Conservation (phyloP, 495 filamentous ascomycete species). For the Podospora fimiseda region DNA sequence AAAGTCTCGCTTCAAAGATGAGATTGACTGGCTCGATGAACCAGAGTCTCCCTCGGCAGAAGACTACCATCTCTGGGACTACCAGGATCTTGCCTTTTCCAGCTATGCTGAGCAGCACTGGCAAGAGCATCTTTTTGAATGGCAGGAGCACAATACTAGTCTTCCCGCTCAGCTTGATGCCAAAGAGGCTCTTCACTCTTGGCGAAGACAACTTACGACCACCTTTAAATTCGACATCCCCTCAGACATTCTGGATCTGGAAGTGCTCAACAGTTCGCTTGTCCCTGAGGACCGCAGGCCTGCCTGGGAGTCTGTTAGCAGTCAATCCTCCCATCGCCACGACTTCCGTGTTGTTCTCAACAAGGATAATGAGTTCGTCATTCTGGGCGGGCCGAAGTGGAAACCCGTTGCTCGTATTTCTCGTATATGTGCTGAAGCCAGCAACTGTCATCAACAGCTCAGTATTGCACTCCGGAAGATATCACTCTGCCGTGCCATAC, state of each 20-base stretch:
- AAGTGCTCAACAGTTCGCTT: background rate
- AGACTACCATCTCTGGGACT: slow-evolving; percentile 7
- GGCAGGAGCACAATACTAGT: background rate
- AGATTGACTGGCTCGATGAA: background rate
- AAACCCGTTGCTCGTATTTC: background rate
- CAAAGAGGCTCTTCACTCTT: background rate
- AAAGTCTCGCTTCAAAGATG: background rate
- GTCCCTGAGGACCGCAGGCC: background rate
- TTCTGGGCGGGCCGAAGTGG: background rate
- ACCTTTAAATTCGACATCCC: background rate
- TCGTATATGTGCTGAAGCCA: background rate
- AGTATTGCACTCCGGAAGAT: no score
- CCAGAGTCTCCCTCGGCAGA: no score
- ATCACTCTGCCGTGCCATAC: background rate
- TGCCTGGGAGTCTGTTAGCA: no score
- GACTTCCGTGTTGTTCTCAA: background rate
- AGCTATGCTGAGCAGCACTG: slow-evolving; percentile 4
- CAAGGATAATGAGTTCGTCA: background rate
- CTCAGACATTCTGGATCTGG: background rate
- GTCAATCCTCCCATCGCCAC: no score
- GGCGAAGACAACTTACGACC: background rate
- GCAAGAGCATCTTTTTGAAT: background rate
- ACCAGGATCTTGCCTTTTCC: slow-evolving; percentile 2
- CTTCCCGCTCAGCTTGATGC: background rate
- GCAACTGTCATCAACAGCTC: background rate